phyloP scores from a whole-genome alignment of 2,329 filamentous ascomycete species.

The Cordyceps cicadae region DNA sequence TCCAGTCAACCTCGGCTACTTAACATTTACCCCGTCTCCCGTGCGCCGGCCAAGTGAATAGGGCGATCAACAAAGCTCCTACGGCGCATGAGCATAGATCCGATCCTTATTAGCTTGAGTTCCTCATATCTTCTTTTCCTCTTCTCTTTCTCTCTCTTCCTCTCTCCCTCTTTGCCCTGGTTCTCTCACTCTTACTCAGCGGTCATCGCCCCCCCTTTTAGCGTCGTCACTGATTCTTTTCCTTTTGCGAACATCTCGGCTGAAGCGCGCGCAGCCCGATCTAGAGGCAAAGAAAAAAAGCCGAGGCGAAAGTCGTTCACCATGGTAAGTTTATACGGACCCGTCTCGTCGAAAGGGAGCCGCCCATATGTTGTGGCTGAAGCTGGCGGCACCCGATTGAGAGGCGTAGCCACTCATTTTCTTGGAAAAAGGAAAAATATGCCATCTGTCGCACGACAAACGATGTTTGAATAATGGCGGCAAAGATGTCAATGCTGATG shows the following conservation, averaged over 20 bases:
- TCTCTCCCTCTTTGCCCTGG: neutral
- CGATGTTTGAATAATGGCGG: neutral
- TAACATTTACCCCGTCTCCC: neutral
- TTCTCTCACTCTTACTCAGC: neutral
- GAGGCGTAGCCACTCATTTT: neutral
- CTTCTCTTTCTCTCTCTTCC: neutral
- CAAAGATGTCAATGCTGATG: neutral
- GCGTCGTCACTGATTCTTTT: neutral
- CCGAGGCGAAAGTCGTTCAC: neutral
- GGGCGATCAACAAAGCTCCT: neutral
- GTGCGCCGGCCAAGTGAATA: neutral
- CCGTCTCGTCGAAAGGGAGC: too few relatives aligned
- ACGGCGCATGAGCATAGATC: neutral
- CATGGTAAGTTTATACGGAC: slow-evolving; percentile 7
- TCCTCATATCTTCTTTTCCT: neutral
- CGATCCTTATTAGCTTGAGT: neutral
- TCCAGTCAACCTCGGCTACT: neutral
- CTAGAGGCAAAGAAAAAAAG: neutral
- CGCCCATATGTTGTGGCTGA: neutral
- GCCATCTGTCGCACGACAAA: neutral
- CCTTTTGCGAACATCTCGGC: neutral
- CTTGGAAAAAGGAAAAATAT: neutral
- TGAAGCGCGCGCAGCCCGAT: neutral
- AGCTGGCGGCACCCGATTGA: neutral
- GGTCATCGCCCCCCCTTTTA: neutral